Conservation (phyloP, 2,329 filamentous ascomycete species). For the Ascochyta viciae-villosae region DNA sequence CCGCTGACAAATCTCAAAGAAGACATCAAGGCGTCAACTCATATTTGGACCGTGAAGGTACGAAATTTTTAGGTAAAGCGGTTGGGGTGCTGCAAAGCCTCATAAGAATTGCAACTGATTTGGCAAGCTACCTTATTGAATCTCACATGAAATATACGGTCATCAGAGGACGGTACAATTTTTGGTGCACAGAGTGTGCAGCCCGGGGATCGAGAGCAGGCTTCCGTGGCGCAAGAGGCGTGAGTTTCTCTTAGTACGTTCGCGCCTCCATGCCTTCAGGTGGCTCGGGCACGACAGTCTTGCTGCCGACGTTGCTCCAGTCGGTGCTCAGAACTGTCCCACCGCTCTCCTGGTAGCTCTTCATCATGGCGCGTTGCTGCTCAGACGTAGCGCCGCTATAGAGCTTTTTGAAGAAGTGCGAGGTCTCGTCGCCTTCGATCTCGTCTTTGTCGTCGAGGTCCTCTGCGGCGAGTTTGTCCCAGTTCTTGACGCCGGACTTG, state of each 20-base stretch:
- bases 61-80: too few relatives aligned
- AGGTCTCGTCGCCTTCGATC: conserved; percentile 68
- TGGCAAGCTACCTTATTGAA: too few relatives aligned
- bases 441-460: conserved; percentile 62
- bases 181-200: neutral
- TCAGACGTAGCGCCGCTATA: conserved; percentile 80
- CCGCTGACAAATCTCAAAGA: too few relatives aligned
- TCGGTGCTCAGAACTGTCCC: conserved; percentile 92
- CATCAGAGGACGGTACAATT: too few relatives aligned
- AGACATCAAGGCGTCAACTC: too few relatives aligned
- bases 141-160: too few relatives aligned
- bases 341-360: conserved; percentile 93
- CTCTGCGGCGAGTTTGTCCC: conserved; percentile 76
- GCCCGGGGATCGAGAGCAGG: neutral
- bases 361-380: conserved; percentile 93
- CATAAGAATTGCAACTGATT: too few relatives aligned
- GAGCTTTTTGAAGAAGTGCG: conserved; percentile 88
- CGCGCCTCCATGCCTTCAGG: conserved; percentile 81
- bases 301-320: conserved; percentile 80
- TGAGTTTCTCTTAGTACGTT: conserved; percentile 59
- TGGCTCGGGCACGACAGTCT: conserved; percentile 73
- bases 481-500: conserved; percentile 82
- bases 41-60: too few relatives aligned
- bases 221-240: neutral
- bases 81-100: too few relatives aligned